Conservation (phyloP, 768 basidiomycete genomes). For the Calocybe cyanea region DNA sequence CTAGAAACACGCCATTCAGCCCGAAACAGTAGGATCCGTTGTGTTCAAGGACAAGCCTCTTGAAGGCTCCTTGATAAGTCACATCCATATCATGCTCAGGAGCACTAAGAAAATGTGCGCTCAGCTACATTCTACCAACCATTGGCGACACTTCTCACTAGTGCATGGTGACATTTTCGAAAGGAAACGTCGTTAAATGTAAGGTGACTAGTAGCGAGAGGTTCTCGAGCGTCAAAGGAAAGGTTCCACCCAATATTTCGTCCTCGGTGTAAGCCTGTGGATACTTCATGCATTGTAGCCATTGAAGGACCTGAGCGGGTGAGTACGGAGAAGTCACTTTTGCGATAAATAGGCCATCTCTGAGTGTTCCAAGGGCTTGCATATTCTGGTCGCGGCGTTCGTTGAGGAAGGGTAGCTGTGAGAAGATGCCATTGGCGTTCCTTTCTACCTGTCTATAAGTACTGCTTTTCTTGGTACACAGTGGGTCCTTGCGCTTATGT, state of each 20-base stretch:
- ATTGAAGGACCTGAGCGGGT: constrained; percentile 17
- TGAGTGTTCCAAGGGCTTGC: constrained; percentile 9
- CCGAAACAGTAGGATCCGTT: constrained; percentile 23
- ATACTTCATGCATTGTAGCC: constrained; percentile 22
- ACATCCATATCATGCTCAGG: not conserved
- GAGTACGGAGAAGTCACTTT: constrained; percentile 12
- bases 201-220: constrained; percentile 22
- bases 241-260: constrained; percentile 15
- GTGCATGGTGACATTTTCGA: constrained; percentile 35
- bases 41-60: constrained; percentile 14
- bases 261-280: constrained; percentile 12
- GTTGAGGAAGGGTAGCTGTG: no score
- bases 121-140: not conserved
- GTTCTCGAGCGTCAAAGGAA: constrained; percentile 24
- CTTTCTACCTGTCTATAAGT: no score
- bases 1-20: constrained; percentile 15
- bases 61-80: constrained; percentile 11
- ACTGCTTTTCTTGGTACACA: no score
- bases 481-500: no score
- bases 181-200: constrained; percentile 31
- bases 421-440: no score
- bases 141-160: constrained; percentile 24
- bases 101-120: not conserved
- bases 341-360: constrained; percentile 10
- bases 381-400: no score